phyloP scores from a whole-genome alignment of 257 asterid species.

The Solanum dulcamara region DNA sequence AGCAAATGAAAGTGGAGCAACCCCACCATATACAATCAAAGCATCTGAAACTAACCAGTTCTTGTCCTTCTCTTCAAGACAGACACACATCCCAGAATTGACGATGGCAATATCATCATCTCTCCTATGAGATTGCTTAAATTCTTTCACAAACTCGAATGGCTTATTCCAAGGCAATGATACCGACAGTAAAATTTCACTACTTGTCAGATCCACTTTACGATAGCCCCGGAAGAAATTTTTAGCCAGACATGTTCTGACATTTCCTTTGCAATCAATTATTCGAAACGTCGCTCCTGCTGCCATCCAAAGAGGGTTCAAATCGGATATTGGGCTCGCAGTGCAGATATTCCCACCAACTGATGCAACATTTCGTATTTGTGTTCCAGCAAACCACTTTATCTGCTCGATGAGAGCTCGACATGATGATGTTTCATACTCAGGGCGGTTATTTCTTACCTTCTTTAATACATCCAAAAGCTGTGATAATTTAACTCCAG shows the following conservation, averaged over 20 bases:
- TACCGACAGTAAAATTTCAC: slow-evolving; percentile 69
- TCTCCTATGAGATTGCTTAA: slow-evolving; percentile 91
- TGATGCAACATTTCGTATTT: slow-evolving; percentile 76
- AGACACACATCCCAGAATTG: slow-evolving; percentile 85
- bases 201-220: slow-evolving; percentile 61
- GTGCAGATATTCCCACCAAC: slow-evolving; percentile 96
- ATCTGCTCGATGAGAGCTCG: slow-evolving; percentile 64
- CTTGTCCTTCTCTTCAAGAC: slow-evolving; percentile 43
- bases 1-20: slow-evolving; percentile 70
- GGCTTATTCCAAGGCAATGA: slow-evolving; percentile 74
- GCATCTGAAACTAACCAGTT: slow-evolving; percentile 75
- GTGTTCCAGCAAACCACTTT: slow-evolving; percentile 96
- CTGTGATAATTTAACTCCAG: slow-evolving; percentile 78
- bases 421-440: slow-evolving; percentile 69
- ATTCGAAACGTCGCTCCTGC: slow-evolving; percentile 59
- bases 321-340: slow-evolving; percentile 96
- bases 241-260: slow-evolving; percentile 54
- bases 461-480: slow-evolving; percentile 40
- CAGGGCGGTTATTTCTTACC: slow-evolving; percentile 29
- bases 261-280: slow-evolving; percentile 53
- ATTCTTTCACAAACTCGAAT: slow-evolving; percentile 73
- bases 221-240: slow-evolving; percentile 75
- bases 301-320: slow-evolving; percentile 96
- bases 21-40: slow-evolving; percentile 77
- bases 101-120: slow-evolving; percentile 97